Evolutionary conservation across 345 rosid species (phyloP).

Genomic region (Eucalyptus melliodora): DNA sequence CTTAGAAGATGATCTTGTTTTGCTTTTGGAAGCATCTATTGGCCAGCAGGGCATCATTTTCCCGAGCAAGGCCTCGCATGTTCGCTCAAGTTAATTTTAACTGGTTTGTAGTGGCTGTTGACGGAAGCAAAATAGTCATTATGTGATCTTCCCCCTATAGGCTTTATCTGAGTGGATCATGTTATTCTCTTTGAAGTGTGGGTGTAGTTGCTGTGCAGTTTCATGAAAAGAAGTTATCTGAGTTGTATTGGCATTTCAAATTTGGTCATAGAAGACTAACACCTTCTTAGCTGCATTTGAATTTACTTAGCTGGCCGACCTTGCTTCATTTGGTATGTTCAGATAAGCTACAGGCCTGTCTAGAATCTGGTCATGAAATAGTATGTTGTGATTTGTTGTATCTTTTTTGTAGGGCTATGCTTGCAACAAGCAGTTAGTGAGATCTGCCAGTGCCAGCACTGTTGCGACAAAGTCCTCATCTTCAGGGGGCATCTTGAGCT

Average conservation of each 20-base stretch:
- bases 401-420: constrained; percentile 9
- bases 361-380: background rate
- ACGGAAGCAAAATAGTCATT: background rate
- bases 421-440: constrained; percentile 1
- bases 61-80: background rate
- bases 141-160: background rate
- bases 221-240: background rate
- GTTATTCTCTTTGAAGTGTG: background rate
- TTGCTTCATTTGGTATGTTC: background rate
- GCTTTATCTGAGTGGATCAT: background rate
- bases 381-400: background rate
- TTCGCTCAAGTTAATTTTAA: background rate
- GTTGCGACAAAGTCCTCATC: constrained; percentile 37
- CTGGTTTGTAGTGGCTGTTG: background rate
- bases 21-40: background rate
- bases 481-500: constrained; percentile 39
- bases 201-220: background rate
- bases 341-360: background rate
- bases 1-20: background rate
- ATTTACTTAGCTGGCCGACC: background rate
- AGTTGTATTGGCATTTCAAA: background rate
- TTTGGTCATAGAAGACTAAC: background rate
- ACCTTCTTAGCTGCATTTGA: background rate
- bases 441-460: constrained; percentile 46
- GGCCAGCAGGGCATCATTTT: background rate